A percentile compares a stretch with the other conserved stretches of the same genome.
Conservation (phyloP, 208 protist species). For the Wallacemonas sp. region DNA sequence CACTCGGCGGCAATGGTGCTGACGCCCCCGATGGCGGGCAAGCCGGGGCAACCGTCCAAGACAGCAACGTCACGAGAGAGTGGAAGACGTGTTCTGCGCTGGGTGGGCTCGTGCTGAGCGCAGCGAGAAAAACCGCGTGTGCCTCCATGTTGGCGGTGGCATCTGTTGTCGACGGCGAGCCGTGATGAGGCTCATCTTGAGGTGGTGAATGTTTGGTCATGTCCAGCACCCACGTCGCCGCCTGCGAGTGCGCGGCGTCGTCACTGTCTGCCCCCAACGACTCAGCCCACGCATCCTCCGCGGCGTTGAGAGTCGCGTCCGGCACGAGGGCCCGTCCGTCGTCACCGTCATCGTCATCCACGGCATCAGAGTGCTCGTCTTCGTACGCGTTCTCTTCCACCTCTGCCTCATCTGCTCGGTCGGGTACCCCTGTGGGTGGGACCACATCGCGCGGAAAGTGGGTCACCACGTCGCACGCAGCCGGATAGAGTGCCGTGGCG, state of each 20-base stretch:
- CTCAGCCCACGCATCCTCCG: too few relatives aligned
- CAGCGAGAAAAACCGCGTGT: conserved; percentile 4
- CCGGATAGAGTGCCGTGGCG: conserved; percentile 16
- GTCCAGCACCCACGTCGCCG: conserved; percentile 14
- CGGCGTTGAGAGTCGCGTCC: background rate
- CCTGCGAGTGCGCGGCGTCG: background rate
- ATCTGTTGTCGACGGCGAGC: conserved; percentile 5
- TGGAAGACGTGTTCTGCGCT: conserved; percentile 51
- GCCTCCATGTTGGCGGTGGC: background rate
- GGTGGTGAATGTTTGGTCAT: background rate
- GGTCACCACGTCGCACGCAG: conserved; percentile 1
- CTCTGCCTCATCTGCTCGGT: background rate
- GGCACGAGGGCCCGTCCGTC: background rate
- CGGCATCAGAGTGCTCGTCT: background rate
- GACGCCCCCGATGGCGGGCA: background rate
- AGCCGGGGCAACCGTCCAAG: background rate
- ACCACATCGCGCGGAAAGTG: background rate
- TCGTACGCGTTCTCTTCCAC: background rate
- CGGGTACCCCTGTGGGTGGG: background rate
- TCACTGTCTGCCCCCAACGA: too few relatives aligned
- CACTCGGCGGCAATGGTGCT: too few relatives aligned
- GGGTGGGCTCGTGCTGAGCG: conserved; percentile 20
- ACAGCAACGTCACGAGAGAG: conserved; percentile 49
- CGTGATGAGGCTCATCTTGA: conserved; percentile 12
- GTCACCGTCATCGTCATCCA: background rate